Percentiles rank a stretch among this genome's conserved stretches.
phyloP scores from a whole-genome alignment of 2,329 filamentous ascomycete species.

The Neoscytalidium dimidiatum region DNA sequence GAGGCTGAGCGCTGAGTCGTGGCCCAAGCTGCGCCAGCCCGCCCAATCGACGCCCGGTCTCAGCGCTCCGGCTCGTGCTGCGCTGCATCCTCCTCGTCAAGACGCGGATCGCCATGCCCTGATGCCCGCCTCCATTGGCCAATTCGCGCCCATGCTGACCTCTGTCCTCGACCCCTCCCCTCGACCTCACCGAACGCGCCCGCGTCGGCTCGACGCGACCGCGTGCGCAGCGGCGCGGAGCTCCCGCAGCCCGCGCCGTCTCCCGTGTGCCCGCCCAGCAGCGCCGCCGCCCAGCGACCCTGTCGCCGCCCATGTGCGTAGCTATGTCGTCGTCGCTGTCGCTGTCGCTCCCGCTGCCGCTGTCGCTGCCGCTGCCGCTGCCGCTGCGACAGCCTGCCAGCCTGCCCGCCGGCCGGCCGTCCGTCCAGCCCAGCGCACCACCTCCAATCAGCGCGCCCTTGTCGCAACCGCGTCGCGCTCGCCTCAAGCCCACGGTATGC shows the following conservation, averaged over 20 bases:
- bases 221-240: background rate
- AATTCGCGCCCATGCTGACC: background rate
- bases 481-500: background rate
- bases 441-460: background rate
- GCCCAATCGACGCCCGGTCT: background rate
- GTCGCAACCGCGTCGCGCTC: background rate
- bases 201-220: background rate
- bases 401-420: background rate
- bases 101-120: background rate
- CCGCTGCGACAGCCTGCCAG: too few species aligned
- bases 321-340: too few species aligned
- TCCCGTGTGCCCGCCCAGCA: background rate
- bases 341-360: too few species aligned
- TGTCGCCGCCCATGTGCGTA: background rate
- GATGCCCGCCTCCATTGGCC: background rate
- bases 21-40: background rate
- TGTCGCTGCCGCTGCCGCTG: too few species aligned
- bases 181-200: background rate
- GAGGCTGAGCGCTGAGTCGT: conserved; percentile 18
- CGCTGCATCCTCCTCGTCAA: conserved; percentile 6
- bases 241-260: background rate
- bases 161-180: too few species aligned
- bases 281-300: background rate
- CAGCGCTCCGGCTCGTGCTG: conserved; percentile 6
- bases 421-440: background rate